Evolutionary conservation across 2,329 filamentous ascomycete genomes (phyloP), one percentile per base, ranked within the genome.

Genomic region (Thielaviopsis ethacetica): DNA sequence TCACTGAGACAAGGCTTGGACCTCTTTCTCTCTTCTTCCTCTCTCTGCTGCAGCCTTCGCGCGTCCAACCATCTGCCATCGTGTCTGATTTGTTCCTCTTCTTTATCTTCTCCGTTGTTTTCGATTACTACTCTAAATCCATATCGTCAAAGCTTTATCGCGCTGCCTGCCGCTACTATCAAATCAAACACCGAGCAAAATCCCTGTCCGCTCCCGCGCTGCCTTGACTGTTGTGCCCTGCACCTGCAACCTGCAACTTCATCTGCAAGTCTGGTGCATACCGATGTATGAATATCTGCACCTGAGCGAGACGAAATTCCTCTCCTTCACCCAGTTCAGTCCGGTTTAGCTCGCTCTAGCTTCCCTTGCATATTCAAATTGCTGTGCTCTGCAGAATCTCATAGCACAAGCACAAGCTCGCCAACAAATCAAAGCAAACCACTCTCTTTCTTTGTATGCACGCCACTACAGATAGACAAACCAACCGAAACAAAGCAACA

Each of bases 11-110:
- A 41, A 3, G 12, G 56, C 49, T 58, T 58, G 49, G 30, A 44
- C 21, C 54, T 53, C 34, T 44, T n/a, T 34, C 12, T 9, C n/a
- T 38, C 41, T 24, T 21, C 19, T 26, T n/a, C 13, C 21, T 47
- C 21, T 44, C 12, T 56, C 54, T 60, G 13, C 51, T 54, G 51
- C 50, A 53, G 17, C 53, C 21, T 59, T 56, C 26, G 21, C 50
- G 26, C 50, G n/a, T n/a, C 50, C 56, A 58, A 58, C 26, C 47
- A 58, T 58, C 30, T 38, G 50, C 54, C 56, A 55, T 55, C 58
- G 58, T 55, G 54, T 27, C 26, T 27, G 53, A 10, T 30, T 56
- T 56, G 38, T 56, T 21, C 30, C 19, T 38, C 22, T 49, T 30
- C 10, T 10, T 12, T 56, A 24, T 56, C 34, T 53, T 58, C 49